Conservation (phyloP, 2,329 filamentous ascomycete species). For the Fusarium heterosporum region DNA sequence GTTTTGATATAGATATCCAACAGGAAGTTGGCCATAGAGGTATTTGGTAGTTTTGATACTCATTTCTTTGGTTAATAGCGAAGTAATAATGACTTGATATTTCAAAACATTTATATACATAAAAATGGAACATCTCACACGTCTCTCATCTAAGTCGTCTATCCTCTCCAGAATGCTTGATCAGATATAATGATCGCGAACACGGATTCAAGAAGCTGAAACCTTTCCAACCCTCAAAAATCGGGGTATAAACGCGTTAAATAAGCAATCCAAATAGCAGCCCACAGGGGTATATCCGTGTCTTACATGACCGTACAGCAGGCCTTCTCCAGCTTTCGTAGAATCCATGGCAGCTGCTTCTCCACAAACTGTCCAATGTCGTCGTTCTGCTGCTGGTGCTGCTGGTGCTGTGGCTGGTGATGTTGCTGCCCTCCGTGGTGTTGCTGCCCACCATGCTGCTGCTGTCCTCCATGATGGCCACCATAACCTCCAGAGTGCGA, state of each 20-base stretch:
- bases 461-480: slow-evolving; percentile 56
- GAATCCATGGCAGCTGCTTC: slow-evolving; percentile 62
- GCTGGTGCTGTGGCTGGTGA: slow-evolving; percentile 57
- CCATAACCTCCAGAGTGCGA: slow-evolving; percentile 53
- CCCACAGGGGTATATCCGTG: slow-evolving; percentile 17
- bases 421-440: slow-evolving; percentile 57
- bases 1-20: background rate
- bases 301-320: slow-evolving; percentile 82
- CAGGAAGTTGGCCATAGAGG: background rate
- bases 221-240: slow-evolving; percentile 15
- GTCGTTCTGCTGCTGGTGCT: slow-evolving; percentile 56
- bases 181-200: background rate
- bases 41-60: background rate
- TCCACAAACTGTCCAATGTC: slow-evolving; percentile 64
- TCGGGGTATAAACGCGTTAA: slow-evolving; percentile 19
- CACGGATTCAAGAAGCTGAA: background rate
- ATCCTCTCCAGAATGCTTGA: slow-evolving; percentile 12
- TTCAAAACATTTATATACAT: slow-evolving; percentile 16
- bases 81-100: slow-evolving; percentile 30
- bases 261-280: slow-evolving; percentile 12
- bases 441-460: slow-evolving; percentile 54
- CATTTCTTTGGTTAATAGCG: background rate
- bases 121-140: slow-evolving; percentile 2
- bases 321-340: slow-evolving; percentile 73
- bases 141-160: slow-evolving; percentile 19